Percentiles rank a stretch among this genome's conserved stretches.
These are phyloP conservation scores for Tilletia indica DNA, from an alignment of 1,284 basidiomycete species.

Conservation along the genomic window DNA sequence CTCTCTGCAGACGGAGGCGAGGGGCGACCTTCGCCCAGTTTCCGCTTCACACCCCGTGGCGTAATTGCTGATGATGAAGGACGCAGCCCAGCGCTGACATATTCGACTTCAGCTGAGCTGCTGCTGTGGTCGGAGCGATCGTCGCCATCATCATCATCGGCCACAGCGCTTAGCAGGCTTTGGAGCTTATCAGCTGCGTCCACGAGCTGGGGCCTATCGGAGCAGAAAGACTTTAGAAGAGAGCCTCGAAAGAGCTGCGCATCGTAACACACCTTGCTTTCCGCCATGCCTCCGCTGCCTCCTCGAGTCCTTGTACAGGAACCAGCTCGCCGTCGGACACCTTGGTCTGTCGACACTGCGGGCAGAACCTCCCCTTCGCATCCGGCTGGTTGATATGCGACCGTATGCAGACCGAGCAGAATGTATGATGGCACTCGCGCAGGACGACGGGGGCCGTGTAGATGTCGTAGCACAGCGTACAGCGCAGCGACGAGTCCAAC, in stretches of 20 bases:
- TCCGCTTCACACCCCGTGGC: slow-evolving; percentile 12
- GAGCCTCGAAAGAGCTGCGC: not conserved
- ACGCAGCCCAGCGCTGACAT: not conserved
- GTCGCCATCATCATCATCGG: not conserved
- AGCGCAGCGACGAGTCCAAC: slow-evolving; percentile 45
- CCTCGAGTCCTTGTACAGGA: slow-evolving; percentile 42
- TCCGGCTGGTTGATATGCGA: slow-evolving; percentile 52
- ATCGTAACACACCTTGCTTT: slow-evolving; percentile 24
- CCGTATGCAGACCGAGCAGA: slow-evolving; percentile 52
- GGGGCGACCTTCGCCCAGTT: not conserved
- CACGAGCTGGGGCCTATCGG: not conserved
- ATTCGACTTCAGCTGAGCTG: slow-evolving; percentile 4
- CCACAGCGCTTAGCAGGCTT: not conserved
- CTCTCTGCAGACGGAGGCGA: not conserved
- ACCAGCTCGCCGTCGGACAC: slow-evolving; percentile 48
- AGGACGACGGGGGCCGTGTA: slow-evolving; percentile 48
- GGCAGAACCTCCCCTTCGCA: slow-evolving; percentile 43
- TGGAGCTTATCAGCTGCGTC: not conserved
- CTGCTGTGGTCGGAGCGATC: not conserved
- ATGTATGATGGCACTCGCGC: slow-evolving; percentile 46
- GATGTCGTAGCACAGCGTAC: slow-evolving; percentile 52
- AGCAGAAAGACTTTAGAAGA: not conserved
- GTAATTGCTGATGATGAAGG: not conserved
- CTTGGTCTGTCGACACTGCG: slow-evolving; percentile 51
- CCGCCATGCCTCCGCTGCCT: slow-evolving; percentile 44